Conservation (phyloP, 2,329 filamentous ascomycete genomes). For the Exserohilum rostratum region DNA sequence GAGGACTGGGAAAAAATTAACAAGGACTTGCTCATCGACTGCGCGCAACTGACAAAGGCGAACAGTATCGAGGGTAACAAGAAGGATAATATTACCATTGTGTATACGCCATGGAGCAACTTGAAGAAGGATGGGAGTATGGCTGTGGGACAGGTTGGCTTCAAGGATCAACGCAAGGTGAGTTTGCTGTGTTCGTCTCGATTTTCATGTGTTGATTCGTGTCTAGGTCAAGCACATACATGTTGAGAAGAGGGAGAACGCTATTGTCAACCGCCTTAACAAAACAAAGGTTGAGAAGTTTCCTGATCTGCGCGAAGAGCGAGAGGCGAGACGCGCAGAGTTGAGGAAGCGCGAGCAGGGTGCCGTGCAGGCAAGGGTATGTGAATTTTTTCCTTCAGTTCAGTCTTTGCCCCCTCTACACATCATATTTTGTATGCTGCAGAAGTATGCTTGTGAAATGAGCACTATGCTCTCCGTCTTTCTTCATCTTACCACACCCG, state of each 20-base stretch:
- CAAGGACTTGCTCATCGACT: constrained; percentile 76
- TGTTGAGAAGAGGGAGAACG: constrained; percentile 80
- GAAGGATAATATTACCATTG: constrained; percentile 94
- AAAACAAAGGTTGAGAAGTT: constrained; percentile 92
- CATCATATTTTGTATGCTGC: too few species aligned
- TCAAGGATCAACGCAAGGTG: constrained; percentile 81
- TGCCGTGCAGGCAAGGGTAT: constrained; percentile 65
- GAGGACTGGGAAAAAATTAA: constrained; percentile 86
- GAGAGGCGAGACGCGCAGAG: constrained; percentile 75
- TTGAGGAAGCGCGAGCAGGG: constrained; percentile 74
- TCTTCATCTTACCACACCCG: background rate
- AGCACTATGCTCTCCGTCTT: background rate
- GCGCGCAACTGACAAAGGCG: constrained; percentile 96
- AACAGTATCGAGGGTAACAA: constrained; percentile 99
- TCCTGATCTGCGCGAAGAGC: constrained; percentile 82
- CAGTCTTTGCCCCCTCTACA: too few species aligned
- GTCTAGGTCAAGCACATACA: constrained; percentile 77
- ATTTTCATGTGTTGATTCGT: constrained; percentile 3
- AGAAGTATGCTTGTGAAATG: too few species aligned
- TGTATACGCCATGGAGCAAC: constrained; percentile 98
- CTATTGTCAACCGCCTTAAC: constrained; percentile 95
- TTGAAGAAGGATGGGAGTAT: constrained; percentile 94
- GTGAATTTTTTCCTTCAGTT: constrained; percentile 20
- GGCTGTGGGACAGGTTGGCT: constrained; percentile 92
- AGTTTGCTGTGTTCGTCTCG: background rate